Conservation (phyloP, 108 stramenopile species). For the Skeletonema costatum region DNA sequence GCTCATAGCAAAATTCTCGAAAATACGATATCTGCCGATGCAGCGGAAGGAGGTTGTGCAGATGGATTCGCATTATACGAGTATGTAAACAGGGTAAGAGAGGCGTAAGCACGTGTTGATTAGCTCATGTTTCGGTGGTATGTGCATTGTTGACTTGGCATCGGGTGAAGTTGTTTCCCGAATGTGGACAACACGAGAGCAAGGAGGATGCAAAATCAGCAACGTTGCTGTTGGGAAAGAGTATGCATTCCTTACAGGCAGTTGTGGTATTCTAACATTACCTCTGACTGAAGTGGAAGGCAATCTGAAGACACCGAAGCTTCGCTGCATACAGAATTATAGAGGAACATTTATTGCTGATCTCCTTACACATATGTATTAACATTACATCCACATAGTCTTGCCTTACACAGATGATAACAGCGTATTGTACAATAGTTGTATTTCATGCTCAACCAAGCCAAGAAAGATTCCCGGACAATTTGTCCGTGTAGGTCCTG, state of each 20-base stretch:
- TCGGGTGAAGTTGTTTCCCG: not conserved
- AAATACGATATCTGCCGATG: not conserved
- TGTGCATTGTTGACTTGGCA: not conserved
- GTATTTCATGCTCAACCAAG: no score
- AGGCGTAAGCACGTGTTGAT: not conserved
- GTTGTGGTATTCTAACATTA: slow-evolving; percentile 5
- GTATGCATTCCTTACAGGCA: not conserved
- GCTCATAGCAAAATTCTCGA: not conserved
- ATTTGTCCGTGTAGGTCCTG: no score
- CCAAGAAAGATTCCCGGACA: no score
- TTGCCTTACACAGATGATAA: no score
- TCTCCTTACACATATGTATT: no score
- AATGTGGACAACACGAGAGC: not conserved
- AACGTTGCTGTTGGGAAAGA: slow-evolving; percentile 1
- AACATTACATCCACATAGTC: no score
- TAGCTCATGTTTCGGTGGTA: not conserved
- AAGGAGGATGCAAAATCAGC: not conserved
- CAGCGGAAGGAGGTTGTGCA: not conserved
- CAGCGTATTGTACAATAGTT: no score
- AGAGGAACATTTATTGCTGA: no score
- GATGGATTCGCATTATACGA: not conserved
- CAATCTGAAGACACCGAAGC: not conserved
- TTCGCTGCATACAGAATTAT: no score
- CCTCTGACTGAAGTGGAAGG: not conserved
- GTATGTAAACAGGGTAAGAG: not conserved